phyloP scores from a whole-genome alignment of 2,329 filamentous ascomycete species.

The Karstenula rhodostoma region DNA sequence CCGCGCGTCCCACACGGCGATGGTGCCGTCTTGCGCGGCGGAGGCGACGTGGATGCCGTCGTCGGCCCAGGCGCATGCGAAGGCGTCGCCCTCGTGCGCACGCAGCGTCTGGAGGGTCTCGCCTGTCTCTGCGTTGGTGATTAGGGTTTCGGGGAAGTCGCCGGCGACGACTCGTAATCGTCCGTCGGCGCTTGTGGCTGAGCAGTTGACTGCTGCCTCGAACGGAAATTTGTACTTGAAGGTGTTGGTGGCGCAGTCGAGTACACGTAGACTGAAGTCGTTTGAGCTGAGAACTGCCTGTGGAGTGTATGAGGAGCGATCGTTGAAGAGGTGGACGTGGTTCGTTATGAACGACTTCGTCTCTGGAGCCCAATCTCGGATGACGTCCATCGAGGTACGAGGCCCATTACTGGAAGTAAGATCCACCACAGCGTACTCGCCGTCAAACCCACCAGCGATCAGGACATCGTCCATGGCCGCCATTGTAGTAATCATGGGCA shows the following conservation, averaged over 20 bases:
- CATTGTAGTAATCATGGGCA: slow-evolving; percentile 62
- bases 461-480: slow-evolving; percentile 59
- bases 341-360: slow-evolving; percentile 65
- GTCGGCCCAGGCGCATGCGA: slow-evolving; percentile 81
- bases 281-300: slow-evolving; percentile 66
- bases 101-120: slow-evolving; percentile 64
- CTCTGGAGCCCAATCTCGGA: slow-evolving; percentile 58
- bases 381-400: slow-evolving; percentile 54
- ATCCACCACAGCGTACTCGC: slow-evolving; percentile 63
- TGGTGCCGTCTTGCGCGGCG: slow-evolving; percentile 75
- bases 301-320: slow-evolving; percentile 57
- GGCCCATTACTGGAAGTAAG: slow-evolving; percentile 48
- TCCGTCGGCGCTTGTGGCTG: slow-evolving; percentile 74
- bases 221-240: slow-evolving; percentile 66
- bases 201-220: slow-evolving; percentile 73
- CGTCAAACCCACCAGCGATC: slow-evolving; percentile 64
- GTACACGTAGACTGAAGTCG: slow-evolving; percentile 61
- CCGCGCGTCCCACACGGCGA: slow-evolving; percentile 80
- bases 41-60: slow-evolving; percentile 80
- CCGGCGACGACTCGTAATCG: slow-evolving; percentile 77
- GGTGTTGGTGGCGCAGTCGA: slow-evolving; percentile 65
- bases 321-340: slow-evolving; percentile 62
- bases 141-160: slow-evolving; percentile 70
- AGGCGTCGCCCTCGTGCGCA: slow-evolving; percentile 75
- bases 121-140: slow-evolving; percentile 74